phyloP scores from a whole-genome alignment of 2,329 filamentous ascomycete genomes.

The Xylariales sp. region DNA sequence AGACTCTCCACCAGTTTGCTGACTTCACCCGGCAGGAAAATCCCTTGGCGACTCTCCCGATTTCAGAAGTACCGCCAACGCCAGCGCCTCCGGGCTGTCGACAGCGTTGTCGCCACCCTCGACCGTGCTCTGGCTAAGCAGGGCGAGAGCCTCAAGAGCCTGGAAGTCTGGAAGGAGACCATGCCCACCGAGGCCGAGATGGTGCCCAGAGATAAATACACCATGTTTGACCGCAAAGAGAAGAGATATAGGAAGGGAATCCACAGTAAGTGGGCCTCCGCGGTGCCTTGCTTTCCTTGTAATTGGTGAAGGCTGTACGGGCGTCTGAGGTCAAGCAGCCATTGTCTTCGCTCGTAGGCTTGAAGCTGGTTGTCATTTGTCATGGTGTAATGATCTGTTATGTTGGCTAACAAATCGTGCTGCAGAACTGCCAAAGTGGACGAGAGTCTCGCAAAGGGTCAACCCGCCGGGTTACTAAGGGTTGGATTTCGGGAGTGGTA shows the following conservation, averaged over 20 bases:
- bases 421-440: slow-evolving; percentile 85
- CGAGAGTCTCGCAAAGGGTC: slow-evolving; percentile 85
- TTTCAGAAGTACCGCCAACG: slow-evolving; percentile 89
- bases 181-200: slow-evolving; percentile 97
- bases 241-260: slow-evolving; percentile 96
- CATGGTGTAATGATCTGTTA: too few relatives aligned
- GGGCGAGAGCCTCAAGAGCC: slow-evolving; percentile 66
- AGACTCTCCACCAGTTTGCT: neutral
- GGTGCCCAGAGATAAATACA: slow-evolving; percentile 96
- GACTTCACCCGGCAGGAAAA: slow-evolving; percentile 63
- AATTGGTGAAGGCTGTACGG: slow-evolving; percentile 2
- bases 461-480: slow-evolving; percentile 89
- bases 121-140: slow-evolving; percentile 72
- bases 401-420: slow-evolving; percentile 9
- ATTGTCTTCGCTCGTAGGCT: too few relatives aligned
- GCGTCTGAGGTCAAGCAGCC: too few relatives aligned
- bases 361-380: too few relatives aligned
- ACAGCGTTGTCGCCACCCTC: slow-evolving; percentile 79
- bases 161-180: slow-evolving; percentile 89
- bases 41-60: slow-evolving; percentile 88
- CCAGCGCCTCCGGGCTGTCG: slow-evolving; percentile 76
- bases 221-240: slow-evolving; percentile 93
- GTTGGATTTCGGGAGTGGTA: neutral
- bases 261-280: slow-evolving; percentile 93
- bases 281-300: neutral